Base-by-base conservation (phyloP, 225 moss, liverwort and hornwort genomes). In the Pleurozium schreberi region DNA sequence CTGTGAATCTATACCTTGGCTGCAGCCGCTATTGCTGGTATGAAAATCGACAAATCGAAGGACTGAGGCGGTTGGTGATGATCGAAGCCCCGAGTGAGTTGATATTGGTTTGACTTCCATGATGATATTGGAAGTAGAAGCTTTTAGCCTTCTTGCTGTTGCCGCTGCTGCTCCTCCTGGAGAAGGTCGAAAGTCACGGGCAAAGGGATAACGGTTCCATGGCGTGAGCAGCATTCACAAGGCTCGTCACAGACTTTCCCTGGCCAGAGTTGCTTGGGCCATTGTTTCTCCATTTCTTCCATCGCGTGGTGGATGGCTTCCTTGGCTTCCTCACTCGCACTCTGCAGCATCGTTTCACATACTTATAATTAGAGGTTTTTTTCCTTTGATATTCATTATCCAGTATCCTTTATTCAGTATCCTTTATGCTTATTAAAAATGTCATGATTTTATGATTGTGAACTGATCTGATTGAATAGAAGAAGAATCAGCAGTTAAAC, bases 231-330 rank as follows among this genome's bases (percentile, higher is more conserved):
- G 85, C 93, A 94, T 59, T 92, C 92, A 42, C 93, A 94, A 77
- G 93, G 93, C 76, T 90, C 90, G 47, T 92, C 93, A 26, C 93
- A 94, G 8, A 94, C 92, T 85, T 92, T 94, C 53, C 91, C 92
- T 74, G 93, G 93, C 92, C 93, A 92, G 55, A 94, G 80, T 55
- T 94, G 87, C 87, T 92, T 92, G 43, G 93, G 93, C 93, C 93
- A 92, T 34, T 92, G 88, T 34, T 91, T 92, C 90, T 94, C 93
- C 88, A 94, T 94, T 78, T 94, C 92, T 49, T 94, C 93, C 23
- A 94, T 89, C 10, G 93, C 92, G 62, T 92, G 92, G 87, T 94
- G 93, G 49, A 94, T 94, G 70, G 93, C 93, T 90, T 94, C 93
- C 82, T 92, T 94, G 10, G 93, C 93, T 89, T 94, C 92, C 59